Base-by-base conservation (phyloP, 352 stramenopile genomes). In the Nothophytophthora sp. region DNA sequence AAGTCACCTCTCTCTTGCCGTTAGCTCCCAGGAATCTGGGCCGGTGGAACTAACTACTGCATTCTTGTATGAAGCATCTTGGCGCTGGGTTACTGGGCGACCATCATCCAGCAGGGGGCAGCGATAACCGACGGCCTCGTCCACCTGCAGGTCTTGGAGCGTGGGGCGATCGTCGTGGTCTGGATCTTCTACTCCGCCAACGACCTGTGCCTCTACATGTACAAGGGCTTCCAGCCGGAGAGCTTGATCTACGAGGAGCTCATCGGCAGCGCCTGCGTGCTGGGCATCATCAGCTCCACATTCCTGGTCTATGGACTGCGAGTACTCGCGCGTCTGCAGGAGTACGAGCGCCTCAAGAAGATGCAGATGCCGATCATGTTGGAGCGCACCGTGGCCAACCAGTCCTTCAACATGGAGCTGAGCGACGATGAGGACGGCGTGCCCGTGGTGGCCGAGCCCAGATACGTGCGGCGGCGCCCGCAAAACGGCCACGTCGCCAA, bases 51-150 rank as follows among this genome's bases (percentile, higher is more conserved):
- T n/a, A n/a, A n/a, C 16, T 30, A 28, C 11, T 32, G 13, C 12
- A 12, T 23, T 29, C 40, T 9, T 39, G 11, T 22, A n/a, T 23
- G 13, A 20, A 67, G 63, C 28, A 54, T 72, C 13, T 28, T 65
- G 13, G 48, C 63, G 23, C 23, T 70, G 22, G 58, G 48, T 13
- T 70, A 67, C 40, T 73, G 63, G 63, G 58, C 53, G 0, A 28
- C 56, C 8, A 60, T 73, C 32, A 70, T 70, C 37, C 58, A 73
- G 43, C 47, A 70, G 42, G 48, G 57, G 2, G 52, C 60, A 18
- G 36, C 42, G 4, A 45, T 56, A 11, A 32, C 56, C 5, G 35
- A 54, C 22, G 47, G 43, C 10, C 48, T 45, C 7, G 38, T 35
- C 3, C 19, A 49, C 9, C 42, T 67, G 29, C 46, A 39, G 37